Evolutionary conservation across 2,329 filamentous ascomycete species (phyloP).

Genomic region (Talaromyces funiculosus): DNA sequence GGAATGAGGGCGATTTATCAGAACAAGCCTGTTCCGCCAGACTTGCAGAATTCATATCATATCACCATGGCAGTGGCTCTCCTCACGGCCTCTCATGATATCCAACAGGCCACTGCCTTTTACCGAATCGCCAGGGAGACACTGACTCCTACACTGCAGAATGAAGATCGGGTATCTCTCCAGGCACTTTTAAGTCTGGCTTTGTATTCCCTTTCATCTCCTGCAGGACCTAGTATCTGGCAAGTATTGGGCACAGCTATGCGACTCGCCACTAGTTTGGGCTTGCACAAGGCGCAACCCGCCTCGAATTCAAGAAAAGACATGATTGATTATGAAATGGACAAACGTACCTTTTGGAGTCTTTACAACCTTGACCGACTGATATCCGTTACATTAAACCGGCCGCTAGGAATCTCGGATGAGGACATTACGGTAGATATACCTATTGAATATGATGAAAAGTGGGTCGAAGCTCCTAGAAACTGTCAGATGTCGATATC

Average conservation of each 20-base stretch:
- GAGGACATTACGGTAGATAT: slow-evolving; percentile 38
- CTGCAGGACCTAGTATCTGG: slow-evolving; percentile 35
- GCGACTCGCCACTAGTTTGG: slow-evolving; percentile 34
- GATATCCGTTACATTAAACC: slow-evolving; percentile 35
- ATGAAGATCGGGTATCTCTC: slow-evolving; percentile 33
- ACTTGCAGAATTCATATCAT: slow-evolving; percentile 32
- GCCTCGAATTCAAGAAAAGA: slow-evolving; percentile 16
- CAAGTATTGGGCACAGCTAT: slow-evolving; percentile 35
- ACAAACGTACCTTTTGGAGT: slow-evolving; percentile 41
- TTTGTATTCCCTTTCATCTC: slow-evolving; percentile 35
- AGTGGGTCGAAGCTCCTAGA: slow-evolving; percentile 32
- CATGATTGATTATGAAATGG: slow-evolving; percentile 34
- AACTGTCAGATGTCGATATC: slow-evolving; percentile 36
- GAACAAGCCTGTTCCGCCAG: slow-evolving; percentile 28
- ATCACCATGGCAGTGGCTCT: slow-evolving; percentile 34
- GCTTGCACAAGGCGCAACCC: slow-evolving; percentile 30
- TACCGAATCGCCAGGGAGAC: slow-evolving; percentile 33
- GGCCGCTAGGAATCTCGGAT: slow-evolving; percentile 38
- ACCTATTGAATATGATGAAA: slow-evolving; percentile 36
- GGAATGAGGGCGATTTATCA: slow-evolving; percentile 31
- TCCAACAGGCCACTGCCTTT: slow-evolving; percentile 28
- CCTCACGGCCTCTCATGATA: slow-evolving; percentile 29
- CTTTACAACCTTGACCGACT: slow-evolving; percentile 40
- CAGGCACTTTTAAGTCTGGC: slow-evolving; percentile 33
- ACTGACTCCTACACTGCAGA: slow-evolving; percentile 30